phyloP scores from a whole-genome alignment of 176 grass and related monocot species.

The Cymbopogon citratus region DNA sequence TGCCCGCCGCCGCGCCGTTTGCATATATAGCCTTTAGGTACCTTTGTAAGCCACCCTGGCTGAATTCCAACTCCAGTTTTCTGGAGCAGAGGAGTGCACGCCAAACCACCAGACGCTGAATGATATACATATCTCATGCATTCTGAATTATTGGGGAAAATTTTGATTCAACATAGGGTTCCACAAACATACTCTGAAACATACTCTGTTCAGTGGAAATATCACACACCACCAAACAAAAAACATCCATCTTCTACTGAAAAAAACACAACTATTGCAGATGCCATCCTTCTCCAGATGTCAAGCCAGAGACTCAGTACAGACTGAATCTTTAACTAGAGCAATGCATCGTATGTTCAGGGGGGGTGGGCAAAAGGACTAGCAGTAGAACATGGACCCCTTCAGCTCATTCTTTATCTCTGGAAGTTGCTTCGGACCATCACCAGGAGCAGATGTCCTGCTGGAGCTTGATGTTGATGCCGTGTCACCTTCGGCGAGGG shows the following conservation, averaged over 20 bases:
- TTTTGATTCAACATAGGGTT: not conserved
- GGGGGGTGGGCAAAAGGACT: not conserved
- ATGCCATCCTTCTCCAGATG: not conserved
- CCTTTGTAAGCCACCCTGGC: not conserved
- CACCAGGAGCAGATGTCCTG: not conserved
- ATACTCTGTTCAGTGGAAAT: not conserved
- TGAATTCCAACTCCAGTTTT: not conserved
- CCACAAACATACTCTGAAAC: not conserved
- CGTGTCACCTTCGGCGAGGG: too few species aligned
- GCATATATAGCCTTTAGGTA: too few species aligned
- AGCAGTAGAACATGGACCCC: conserved; percentile 65
- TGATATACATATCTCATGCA: not conserved
- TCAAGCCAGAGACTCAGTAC: not conserved
- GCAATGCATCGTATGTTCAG: not conserved
- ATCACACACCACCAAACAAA: not conserved
- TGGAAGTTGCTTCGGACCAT: conserved; percentile 15
- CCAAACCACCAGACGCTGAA: not conserved
- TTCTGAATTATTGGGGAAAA: not conserved
- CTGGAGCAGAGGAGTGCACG: not conserved
- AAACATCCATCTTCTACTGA: not conserved
- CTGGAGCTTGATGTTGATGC: too few species aligned
- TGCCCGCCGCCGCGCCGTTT: too few species aligned
- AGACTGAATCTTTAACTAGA: not conserved
- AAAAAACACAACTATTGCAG: not conserved
- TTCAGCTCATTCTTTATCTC: conserved; percentile 56